These are phyloP conservation scores for Leccinum colubrinum DNA, from an alignment of 1,284 basidiomycete species.

Conservation along the genomic window DNA sequence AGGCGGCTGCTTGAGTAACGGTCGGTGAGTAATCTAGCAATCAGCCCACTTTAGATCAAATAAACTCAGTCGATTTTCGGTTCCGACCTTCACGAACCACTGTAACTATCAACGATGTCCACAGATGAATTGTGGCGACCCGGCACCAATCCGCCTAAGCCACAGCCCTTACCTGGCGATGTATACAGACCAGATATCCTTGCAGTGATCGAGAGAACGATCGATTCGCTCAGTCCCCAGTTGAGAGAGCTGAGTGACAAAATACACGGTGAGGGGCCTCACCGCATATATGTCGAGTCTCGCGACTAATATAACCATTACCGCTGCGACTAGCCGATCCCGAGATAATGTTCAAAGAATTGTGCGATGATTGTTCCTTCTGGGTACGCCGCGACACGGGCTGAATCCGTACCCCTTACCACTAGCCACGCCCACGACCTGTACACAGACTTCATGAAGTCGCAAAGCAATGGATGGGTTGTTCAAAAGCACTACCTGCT, in stretches of 20 bases:
- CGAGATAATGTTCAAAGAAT: slow-evolving; percentile 57
- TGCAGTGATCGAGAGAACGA: slow-evolving; percentile 53
- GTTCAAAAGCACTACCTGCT: slow-evolving; percentile 58
- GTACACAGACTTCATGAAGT: slow-evolving; percentile 54
- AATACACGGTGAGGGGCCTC: slow-evolving; percentile 54
- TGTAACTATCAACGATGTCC: slow-evolving; percentile 16
- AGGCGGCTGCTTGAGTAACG: too few species aligned
- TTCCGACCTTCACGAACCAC: background rate
- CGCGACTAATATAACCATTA: slow-evolving; percentile 1
- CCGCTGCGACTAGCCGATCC: slow-evolving; percentile 46
- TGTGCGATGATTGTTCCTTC: slow-evolving; percentile 35
- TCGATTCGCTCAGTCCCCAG: slow-evolving; percentile 53
- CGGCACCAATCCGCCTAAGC: slow-evolving; percentile 16
- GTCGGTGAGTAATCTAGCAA: too few species aligned
- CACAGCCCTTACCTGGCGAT: slow-evolving; percentile 21
- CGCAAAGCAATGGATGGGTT: slow-evolving; percentile 49
- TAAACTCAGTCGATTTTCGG: background rate
- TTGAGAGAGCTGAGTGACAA: slow-evolving; percentile 65
- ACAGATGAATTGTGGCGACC: slow-evolving; percentile 29
- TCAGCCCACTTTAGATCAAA: too few species aligned
- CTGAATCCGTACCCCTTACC: slow-evolving; percentile 2
- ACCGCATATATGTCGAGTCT: background rate
- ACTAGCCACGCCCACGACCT: slow-evolving; percentile 53
- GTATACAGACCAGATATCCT: slow-evolving; percentile 41
- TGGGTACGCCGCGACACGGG: slow-evolving; percentile 37